Percentiles rank a stretch among this genome's conserved stretches.
Conservation (phyloP, 2,329 filamentous ascomycete species). For the Trichoderma sp. region DNA sequence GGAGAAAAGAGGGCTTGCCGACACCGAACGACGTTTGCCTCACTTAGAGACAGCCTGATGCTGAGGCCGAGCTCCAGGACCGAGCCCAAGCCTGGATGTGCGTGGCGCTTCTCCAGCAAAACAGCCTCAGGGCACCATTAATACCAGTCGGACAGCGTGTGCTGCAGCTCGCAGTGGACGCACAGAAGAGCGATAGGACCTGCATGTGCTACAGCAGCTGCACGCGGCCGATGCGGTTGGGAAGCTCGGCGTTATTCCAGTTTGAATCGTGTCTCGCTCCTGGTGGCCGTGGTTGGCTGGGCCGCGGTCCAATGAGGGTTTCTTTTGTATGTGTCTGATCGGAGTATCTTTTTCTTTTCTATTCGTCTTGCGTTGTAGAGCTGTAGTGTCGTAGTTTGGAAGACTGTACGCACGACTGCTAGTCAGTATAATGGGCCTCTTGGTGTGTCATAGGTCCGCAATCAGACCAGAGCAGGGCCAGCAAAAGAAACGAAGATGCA, state of each 20-base stretch:
- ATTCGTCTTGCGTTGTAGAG: background rate
- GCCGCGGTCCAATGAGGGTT: background rate
- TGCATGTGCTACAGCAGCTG: constrained; percentile 25
- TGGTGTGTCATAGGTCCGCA: background rate
- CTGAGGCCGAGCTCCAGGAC: background rate
- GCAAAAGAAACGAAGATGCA: background rate
- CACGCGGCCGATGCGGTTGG: constrained; percentile 18
- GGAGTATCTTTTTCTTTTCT: background rate
- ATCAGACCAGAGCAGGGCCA: background rate
- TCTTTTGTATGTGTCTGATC: background rate
- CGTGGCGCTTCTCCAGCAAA: background rate
- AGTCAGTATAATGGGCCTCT: background rate
- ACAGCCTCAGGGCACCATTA: background rate
- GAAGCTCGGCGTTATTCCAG: background rate
- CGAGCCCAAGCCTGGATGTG: background rate
- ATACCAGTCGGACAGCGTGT: background rate
- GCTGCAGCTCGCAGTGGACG: constrained; percentile 7
- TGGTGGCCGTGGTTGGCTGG: background rate
- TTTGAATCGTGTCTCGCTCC: background rate
- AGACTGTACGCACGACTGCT: background rate
- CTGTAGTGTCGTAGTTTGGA: too few species aligned
- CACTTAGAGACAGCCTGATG: background rate
- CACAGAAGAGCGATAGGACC: constrained; percentile 4
- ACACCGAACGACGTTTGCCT: constrained; percentile 8
- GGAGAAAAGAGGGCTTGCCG: background rate